These are phyloP conservation scores for Chalciporus sp. DNA, from an alignment of 1,284 basidiomycete species.

Conservation along the genomic window DNA sequence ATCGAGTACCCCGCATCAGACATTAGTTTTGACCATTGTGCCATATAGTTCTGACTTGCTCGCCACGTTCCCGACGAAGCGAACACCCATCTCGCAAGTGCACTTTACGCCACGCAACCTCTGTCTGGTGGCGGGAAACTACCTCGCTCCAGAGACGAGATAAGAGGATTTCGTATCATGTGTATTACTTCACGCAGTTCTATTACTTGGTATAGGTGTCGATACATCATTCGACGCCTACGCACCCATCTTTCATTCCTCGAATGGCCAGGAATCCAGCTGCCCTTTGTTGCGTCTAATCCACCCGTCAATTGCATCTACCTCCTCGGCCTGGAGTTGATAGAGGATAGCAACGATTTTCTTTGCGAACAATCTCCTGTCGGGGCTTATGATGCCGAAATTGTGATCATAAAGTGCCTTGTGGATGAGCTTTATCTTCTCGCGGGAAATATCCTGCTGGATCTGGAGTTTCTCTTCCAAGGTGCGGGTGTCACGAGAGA, in stretches of 20 bases:
- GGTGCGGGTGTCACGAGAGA: constrained; percentile 2
- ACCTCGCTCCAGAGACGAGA: constrained; percentile 58
- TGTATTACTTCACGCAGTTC: background rate
- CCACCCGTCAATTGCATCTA: constrained; percentile 8
- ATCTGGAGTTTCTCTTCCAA: constrained; percentile 4
- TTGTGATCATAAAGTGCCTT: background rate
- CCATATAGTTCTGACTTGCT: constrained; percentile 78
- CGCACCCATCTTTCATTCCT: background rate
- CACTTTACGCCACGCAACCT: constrained; percentile 96
- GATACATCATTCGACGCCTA: background rate
- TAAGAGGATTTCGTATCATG: constrained; percentile 30
- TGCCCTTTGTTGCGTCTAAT: constrained; percentile 3
- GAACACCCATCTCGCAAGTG: constrained; percentile 89
- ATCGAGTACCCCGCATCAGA: background rate
- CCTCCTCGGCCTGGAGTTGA: background rate
- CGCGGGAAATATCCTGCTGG: background rate
- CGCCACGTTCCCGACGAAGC: constrained; percentile 92
- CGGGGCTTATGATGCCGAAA: background rate
- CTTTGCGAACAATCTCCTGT: background rate
- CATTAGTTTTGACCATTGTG: constrained; percentile 2
- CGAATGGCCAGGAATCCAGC: constrained; percentile 4
- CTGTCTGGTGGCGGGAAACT: constrained; percentile 84
- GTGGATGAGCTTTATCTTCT: constrained; percentile 9
- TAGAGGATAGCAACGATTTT: constrained; percentile 1
- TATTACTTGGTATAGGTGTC: background rate